phyloP scores from a whole-genome alignment of 306 rosid genomes.

The Prunus davidiana region DNA sequence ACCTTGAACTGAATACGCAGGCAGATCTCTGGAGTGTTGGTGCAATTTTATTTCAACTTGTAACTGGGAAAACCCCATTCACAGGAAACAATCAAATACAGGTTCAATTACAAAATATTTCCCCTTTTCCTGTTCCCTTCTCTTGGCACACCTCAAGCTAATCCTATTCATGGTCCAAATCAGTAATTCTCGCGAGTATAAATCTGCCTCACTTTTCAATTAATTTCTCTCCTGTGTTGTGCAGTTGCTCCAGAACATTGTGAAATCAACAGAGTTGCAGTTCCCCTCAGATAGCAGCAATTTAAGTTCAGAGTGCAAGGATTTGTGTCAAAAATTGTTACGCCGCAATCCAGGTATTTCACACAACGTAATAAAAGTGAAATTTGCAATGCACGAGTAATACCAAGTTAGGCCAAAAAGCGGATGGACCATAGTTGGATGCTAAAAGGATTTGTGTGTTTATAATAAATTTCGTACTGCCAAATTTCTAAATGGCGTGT shows the following conservation, averaged over 20 bases:
- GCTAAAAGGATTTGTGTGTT: background rate
- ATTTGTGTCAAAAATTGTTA: constrained; percentile 84
- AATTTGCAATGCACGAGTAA: background rate
- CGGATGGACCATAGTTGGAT: background rate
- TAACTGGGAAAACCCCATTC: constrained; percentile 89
- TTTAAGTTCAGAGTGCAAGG: constrained; percentile 83
- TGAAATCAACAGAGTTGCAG: constrained; percentile 77
- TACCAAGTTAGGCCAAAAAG: background rate
- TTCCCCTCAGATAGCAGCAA: constrained; percentile 62
- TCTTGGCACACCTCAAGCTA: constrained; percentile 2
- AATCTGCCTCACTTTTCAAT: constrained; percentile 11
- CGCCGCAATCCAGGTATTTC: constrained; percentile 90
- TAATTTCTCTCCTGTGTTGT: constrained; percentile 23
- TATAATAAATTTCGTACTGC: background rate
- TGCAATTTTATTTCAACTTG: constrained; percentile 88
- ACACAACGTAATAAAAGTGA: background rate
- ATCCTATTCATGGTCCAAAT: constrained; percentile 18
- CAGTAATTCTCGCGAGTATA: constrained; percentile 11
- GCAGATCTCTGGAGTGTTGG: constrained; percentile 99
- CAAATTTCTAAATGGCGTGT: background rate
- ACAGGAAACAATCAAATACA: constrained; percentile 91
- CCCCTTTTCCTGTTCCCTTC: background rate
- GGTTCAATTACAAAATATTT: constrained; percentile 38
- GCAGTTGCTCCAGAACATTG: constrained; percentile 96
- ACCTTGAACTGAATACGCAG: constrained; percentile 60